Percentiles rank a stretch among this genome's conserved stretches.
phyloP scores from a whole-genome alignment of 257 asterid species.

The Verbascum thapsus region DNA sequence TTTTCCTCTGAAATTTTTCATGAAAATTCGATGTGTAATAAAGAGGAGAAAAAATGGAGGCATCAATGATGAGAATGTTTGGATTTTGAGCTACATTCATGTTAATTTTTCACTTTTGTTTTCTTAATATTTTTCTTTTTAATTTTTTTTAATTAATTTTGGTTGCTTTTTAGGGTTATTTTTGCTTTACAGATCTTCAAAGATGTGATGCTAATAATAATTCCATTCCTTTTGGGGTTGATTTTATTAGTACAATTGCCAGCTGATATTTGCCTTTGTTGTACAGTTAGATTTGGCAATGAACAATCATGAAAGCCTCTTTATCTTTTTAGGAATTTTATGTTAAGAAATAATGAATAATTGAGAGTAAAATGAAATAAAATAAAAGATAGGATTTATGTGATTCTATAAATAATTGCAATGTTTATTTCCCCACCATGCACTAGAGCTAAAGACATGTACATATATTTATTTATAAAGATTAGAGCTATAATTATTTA shows the following conservation, averaged over 20 bases:
- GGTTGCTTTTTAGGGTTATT: slow-evolving; percentile 28
- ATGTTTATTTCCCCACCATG: no score
- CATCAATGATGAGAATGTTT: slow-evolving; percentile 79
- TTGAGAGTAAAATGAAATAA: no score
- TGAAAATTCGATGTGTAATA: slow-evolving; percentile 23
- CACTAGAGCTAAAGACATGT: no score
- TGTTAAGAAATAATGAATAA: no score
- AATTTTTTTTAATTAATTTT: slow-evolving; percentile 33
- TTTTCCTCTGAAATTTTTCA: background rate
- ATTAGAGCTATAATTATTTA: no score
- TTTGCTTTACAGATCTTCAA: slow-evolving; percentile 79
- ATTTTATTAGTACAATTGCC: slow-evolving; percentile 38
- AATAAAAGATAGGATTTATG: no score
- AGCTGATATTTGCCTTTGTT: slow-evolving; percentile 33
- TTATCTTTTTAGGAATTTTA: slow-evolving; percentile 11
- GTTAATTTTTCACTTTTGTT: slow-evolving; percentile 38
- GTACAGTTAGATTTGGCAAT: background rate
- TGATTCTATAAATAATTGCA: no score
- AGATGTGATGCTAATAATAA: slow-evolving; percentile 42
- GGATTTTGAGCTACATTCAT: slow-evolving; percentile 49
- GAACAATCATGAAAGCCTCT: slow-evolving; percentile 8
- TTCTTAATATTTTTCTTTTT: slow-evolving; percentile 31
- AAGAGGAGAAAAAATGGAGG: slow-evolving; percentile 38
- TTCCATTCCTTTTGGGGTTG: slow-evolving; percentile 22
- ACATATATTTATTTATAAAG: no score